Evolutionary conservation across 495 filamentous ascomycete genomes (phyloP).

Genomic region (Daldinia decipiens): DNA sequence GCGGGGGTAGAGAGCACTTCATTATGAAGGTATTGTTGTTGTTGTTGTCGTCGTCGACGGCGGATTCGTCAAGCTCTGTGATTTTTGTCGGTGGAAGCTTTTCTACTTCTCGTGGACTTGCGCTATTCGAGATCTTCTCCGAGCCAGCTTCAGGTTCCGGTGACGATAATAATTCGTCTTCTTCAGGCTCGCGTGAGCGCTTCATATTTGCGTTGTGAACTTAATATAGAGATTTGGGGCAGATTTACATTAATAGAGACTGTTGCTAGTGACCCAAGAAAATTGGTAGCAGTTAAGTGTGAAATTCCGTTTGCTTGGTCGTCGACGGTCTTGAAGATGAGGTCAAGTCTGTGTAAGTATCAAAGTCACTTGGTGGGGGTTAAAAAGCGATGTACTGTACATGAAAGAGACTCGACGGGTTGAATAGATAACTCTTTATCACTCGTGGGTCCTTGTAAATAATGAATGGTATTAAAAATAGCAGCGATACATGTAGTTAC

Average conservation of each 20-base stretch:
- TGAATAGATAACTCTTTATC: conserved; percentile 3
- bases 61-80: conserved; percentile 54
- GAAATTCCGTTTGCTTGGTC: conserved; percentile 9
- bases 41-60: conserved; percentile 46
- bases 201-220: conserved; percentile 53
- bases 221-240: conserved; percentile 34
- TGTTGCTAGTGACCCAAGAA: background rate
- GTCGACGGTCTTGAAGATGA: conserved; percentile 12
- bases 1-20: conserved; percentile 83
- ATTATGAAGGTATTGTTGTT: conserved; percentile 59
- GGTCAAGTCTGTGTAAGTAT: conserved; percentile 19
- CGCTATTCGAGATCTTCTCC: conserved; percentile 16
- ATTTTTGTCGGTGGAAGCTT: conserved; percentile 52
- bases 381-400: conserved; percentile 5
- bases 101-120: conserved; percentile 30
- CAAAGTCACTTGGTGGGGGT: conserved; percentile 9
- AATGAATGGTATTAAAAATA: conserved; percentile 4
- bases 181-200: conserved; percentile 64
- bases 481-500: background rate
- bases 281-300: background rate
- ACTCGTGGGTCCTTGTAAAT: background rate
- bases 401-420: background rate
- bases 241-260: conserved; percentile 46
- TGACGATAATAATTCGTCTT: conserved; percentile 46
- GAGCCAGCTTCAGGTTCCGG: conserved; percentile 34